Base-by-base conservation (phyloP, 164 flowering plant species). In the Stephania japonica region DNA sequence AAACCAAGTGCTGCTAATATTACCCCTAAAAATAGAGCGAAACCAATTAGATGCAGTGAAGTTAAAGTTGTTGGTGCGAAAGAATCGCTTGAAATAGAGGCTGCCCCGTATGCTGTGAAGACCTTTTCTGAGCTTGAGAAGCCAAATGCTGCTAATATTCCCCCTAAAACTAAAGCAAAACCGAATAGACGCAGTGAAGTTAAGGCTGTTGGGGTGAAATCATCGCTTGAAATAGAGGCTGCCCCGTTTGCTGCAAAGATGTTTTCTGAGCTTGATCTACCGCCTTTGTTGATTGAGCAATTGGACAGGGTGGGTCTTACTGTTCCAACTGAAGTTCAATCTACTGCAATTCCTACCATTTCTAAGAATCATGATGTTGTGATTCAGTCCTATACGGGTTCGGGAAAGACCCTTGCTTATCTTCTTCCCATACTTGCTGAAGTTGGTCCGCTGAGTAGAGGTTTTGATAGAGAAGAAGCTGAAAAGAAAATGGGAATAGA, bases 301-400 rank as follows among this genome's bases (percentile, higher is more conserved):
- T 81, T 95, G 72, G 93, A 89, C 72, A 80, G 76, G 70, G 92
- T 80, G 81, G 97, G 97, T 43, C 86, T 91, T 69, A 78, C 78
- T 0, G 82, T 78, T 63, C 99, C 99, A 38, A 95, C 98, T 38
- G 98, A 91, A 75, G 93, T 95, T 66, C 98, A 95, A 76, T 84
- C 97, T 41, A 84, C 90, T 12, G 96, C 97, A 8, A 84, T 95
- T 78, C 99, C 99, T 4, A 83, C 89, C 18, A 88, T 93, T 73
- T 82, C 85, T 14, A 78, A 86, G 77, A 77, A 84, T 71, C 92
- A 85, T 68, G 97, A 95, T 85, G 97, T 86, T 70, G 90, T 95
- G 44, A 91, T 95, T 74, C 98, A 93, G 83, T 93, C 98, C 11
- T 95, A 93, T 82, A 95, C 99, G 2, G 97, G 99, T 12, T 95